phyloP scores from a whole-genome alignment of 2,329 filamentous ascomycete genomes.

The Escovopsis sp. region DNA sequence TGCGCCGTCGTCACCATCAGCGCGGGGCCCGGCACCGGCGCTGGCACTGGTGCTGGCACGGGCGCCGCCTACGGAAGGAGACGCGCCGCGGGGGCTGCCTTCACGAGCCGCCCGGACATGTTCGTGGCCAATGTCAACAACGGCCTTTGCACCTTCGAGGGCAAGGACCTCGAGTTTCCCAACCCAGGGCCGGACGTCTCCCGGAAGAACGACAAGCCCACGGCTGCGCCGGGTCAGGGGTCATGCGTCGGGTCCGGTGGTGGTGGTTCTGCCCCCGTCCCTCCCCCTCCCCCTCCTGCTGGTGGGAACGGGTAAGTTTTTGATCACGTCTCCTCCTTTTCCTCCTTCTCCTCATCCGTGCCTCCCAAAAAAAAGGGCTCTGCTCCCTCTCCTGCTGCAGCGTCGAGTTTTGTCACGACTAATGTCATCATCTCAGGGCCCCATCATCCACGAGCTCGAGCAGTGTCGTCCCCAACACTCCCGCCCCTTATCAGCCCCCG shows the following conservation, averaged over 20 bases:
- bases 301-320: conserved; percentile 1
- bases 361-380: no score
- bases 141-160: conserved; percentile 42
- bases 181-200: conserved; percentile 43
- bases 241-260: conserved; percentile 16
- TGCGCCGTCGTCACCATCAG: conserved; percentile 56
- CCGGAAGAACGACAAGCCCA: conserved; percentile 19
- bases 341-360: background rate
- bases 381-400: no score
- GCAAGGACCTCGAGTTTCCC: conserved; percentile 47
- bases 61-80: conserved; percentile 11
- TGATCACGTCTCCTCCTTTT: background rate
- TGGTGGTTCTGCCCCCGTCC: conserved; percentile 6
- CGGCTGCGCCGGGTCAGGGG: conserved; percentile 18
- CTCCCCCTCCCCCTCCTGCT: background rate
- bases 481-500: conserved; percentile 9
- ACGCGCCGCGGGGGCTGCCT: conserved; percentile 15
- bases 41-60: no score
- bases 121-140: conserved; percentile 56
- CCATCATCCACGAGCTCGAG: conserved; percentile 1
- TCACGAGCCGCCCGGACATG: conserved; percentile 46
- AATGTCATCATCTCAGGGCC: no score
- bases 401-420: no score
- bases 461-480: conserved; percentile 5
- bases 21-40: conserved; percentile 6